Conservation (phyloP, 2,329 filamentous ascomycete species). For the Aspergillus sp. region DNA sequence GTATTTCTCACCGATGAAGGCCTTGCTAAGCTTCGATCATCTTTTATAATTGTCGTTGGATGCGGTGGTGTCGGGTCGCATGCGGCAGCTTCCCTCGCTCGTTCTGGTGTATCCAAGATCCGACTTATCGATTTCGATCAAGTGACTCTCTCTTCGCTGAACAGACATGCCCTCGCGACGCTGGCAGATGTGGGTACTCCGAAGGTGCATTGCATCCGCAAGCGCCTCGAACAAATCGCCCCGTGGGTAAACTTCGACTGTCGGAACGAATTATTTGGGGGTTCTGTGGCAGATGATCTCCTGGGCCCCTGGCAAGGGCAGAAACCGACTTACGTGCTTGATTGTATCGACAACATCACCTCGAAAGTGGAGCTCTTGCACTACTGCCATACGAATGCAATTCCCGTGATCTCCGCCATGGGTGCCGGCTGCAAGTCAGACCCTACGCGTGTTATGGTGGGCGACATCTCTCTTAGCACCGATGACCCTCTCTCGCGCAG, state of each 20-base stretch:
- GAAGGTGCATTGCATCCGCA: conserved; percentile 79
- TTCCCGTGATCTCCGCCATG: conserved; percentile 91
- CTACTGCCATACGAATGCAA: conserved; percentile 70
- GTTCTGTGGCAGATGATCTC: conserved; percentile 57
- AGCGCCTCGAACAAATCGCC: conserved; percentile 73
- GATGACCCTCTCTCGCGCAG: conserved; percentile 84
- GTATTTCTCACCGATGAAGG: conserved; percentile 84
- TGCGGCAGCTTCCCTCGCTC: conserved; percentile 73
- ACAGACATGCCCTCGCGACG: conserved; percentile 92
- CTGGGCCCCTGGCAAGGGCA: conserved; percentile 49
- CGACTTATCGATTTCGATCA: conserved; percentile 96
- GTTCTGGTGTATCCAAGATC: conserved; percentile 81
- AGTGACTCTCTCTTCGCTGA: conserved; percentile 87
- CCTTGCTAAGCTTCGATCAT: conserved; percentile 66
- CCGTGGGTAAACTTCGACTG: conserved; percentile 91
- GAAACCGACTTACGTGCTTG: conserved; percentile 79
- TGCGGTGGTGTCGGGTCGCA: conserved; percentile 95
- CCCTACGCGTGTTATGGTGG: conserved; percentile 76
- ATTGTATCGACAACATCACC: conserved; percentile 97
- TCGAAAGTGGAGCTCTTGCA: conserved; percentile 87
- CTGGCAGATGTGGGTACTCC: conserved; percentile 86
- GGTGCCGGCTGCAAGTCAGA: conserved; percentile 91
- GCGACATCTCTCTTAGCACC: conserved; percentile 79
- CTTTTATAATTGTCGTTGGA: conserved; percentile 85
- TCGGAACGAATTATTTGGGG: conserved; percentile 74